Conservation (phyloP, 2,329 filamentous ascomycete species). For the Colletotrichum godetiae region DNA sequence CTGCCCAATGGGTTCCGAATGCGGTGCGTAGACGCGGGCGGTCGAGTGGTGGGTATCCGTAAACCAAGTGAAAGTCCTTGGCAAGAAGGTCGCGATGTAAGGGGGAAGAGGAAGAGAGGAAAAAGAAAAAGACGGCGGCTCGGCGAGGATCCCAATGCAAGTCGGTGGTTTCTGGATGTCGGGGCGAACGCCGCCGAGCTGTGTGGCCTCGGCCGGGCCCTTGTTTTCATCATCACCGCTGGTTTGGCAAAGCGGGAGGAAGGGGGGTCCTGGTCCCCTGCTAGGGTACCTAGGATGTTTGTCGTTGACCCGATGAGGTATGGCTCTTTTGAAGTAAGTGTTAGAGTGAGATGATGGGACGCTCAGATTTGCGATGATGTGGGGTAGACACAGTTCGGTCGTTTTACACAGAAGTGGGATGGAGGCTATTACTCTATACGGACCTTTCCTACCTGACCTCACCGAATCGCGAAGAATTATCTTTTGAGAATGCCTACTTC, state of each 20-base stretch:
- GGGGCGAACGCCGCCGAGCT: neutral
- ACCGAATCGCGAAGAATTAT: neutral
- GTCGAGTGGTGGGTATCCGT: neutral
- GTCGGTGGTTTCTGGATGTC: neutral
- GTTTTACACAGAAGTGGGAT: neutral
- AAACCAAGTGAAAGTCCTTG: neutral
- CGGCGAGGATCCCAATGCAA: neutral
- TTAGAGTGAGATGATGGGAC: neutral
- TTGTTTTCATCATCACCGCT: constrained; percentile 1
- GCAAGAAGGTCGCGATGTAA: neutral
- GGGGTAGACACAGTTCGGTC: neutral
- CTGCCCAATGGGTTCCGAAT: neutral
- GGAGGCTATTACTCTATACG: neutral
- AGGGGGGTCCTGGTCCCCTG: neutral
- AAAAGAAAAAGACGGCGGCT: neutral
- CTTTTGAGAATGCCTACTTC: neutral
- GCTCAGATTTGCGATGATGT: neutral
- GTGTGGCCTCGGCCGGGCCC: no score
- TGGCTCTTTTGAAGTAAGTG: neutral
- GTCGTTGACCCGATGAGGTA: neutral
- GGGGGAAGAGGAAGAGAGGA: neutral
- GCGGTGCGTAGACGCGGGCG: constrained; percentile 4
- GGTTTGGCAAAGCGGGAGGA: neutral
- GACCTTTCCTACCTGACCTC: neutral
- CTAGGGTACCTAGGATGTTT: neutral